Evolutionary conservation across 192 early-diverging fungal species (phyloP).

Genomic region (Chytriomyces hyalinus): DNA sequence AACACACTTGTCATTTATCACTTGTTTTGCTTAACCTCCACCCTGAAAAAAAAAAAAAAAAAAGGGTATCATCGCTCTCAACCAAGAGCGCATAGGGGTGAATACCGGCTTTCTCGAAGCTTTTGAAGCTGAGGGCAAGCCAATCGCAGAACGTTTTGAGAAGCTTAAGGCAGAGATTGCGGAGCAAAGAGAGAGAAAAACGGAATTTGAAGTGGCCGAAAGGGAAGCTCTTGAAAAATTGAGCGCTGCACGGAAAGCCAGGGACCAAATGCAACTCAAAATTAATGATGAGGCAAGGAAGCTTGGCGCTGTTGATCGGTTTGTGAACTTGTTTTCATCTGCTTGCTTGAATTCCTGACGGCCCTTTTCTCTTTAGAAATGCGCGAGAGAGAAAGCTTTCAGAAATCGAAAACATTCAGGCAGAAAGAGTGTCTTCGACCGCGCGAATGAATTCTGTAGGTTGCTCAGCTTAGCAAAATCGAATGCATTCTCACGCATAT

Average conservation of each 20-base stretch:
- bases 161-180: background rate
- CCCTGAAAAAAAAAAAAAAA: background rate
- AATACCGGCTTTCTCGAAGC: slow-evolving; percentile 7
- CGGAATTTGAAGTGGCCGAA: slow-evolving; percentile 54
- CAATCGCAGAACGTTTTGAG: slow-evolving; percentile 5
- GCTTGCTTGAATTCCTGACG: slow-evolving; percentile 1
- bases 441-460: background rate
- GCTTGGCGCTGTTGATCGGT: slow-evolving; percentile 40
- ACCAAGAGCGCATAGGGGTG: background rate
- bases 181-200: slow-evolving; percentile 8
- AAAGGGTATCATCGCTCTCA: slow-evolving; percentile 4
- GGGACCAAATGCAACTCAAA: slow-evolving; percentile 32
- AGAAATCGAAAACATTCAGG: slow-evolving; percentile 46
- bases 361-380: slow-evolving; percentile 22
- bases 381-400: slow-evolving; percentile 46
- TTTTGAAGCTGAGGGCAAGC: slow-evolving; percentile 17
- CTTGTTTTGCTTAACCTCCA: background rate
- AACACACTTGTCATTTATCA: background rate
- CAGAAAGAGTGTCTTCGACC: slow-evolving; percentile 32
- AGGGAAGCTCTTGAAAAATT: slow-evolving; percentile 46
- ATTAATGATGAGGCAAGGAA: slow-evolving; percentile 58
- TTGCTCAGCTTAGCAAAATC: background rate
- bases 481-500: background rate
- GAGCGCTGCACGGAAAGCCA: background rate
- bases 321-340: background rate